phyloP scores from a whole-genome alignment of 441 rosid species.

The Erodium chrysanthum region DNA sequence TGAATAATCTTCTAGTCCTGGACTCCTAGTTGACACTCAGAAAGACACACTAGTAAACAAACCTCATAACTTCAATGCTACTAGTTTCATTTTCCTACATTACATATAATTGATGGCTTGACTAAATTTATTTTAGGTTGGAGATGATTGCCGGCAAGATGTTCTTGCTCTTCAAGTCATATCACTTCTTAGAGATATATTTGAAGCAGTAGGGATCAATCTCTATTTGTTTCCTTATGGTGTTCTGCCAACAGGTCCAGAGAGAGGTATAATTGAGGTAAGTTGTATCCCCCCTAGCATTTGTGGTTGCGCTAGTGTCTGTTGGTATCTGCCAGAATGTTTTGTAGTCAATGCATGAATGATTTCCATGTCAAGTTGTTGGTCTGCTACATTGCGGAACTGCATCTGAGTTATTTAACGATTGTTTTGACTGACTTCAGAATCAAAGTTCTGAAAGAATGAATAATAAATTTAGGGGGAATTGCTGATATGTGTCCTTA shows the following conservation, averaged over 20 bases:
- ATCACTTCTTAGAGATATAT: constrained; percentile 82
- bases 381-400: no score
- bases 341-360: neutral
- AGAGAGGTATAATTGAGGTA: constrained; percentile 93
- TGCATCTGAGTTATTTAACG: no score
- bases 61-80: neutral
- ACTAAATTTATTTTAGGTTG: constrained; percentile 45
- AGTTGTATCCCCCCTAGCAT: constrained; percentile 9
- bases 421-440: neutral
- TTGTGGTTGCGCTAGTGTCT: neutral
- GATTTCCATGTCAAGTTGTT: no score
- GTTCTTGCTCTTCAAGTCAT: constrained; percentile 98
- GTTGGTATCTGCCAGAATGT: neutral
- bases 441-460: neutral
- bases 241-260: constrained; percentile 96
- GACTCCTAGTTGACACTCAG: neutral
- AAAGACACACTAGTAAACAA: neutral
- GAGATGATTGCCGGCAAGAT: constrained; percentile 99
- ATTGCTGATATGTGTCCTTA: no score
- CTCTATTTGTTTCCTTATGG: constrained; percentile 91
- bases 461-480: no score
- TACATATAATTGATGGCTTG: neutral
- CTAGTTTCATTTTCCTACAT: neutral
- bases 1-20: neutral
- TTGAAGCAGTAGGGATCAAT: constrained; percentile 78